Evolutionary conservation across 2,329 filamentous ascomycete species (phyloP).

Genomic region (Sordariomycetes sp.): DNA sequence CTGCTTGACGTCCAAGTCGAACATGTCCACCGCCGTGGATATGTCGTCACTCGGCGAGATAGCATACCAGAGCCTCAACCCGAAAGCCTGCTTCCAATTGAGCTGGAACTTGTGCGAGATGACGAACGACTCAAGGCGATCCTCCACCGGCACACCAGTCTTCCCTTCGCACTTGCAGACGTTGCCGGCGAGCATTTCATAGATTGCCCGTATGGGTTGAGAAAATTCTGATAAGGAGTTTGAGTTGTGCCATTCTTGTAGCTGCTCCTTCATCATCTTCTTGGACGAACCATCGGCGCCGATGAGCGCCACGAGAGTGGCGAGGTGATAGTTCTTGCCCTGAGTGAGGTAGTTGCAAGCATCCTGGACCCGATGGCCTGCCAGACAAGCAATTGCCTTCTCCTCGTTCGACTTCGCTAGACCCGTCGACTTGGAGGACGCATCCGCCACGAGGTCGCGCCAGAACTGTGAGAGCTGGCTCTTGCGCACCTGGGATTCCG

Average conservation of each 20-base stretch:
- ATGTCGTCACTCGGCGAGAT: slow-evolving; percentile 56
- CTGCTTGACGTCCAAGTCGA: slow-evolving; percentile 58
- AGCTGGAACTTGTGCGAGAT: slow-evolving; percentile 75
- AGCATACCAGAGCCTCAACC: slow-evolving; percentile 81
- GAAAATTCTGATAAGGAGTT: slow-evolving; percentile 81
- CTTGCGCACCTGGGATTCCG: slow-evolving; percentile 31
- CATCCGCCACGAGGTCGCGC: slow-evolving; percentile 50
- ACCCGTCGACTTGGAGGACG: slow-evolving; percentile 38
- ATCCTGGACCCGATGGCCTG: slow-evolving; percentile 65
- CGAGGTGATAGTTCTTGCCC: slow-evolving; percentile 70
- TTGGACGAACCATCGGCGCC: slow-evolving; percentile 57
- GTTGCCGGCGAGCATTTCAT: slow-evolving; percentile 80
- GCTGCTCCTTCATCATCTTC: slow-evolving; percentile 64
- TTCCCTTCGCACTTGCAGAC: slow-evolving; percentile 73
- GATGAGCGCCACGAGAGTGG: slow-evolving; percentile 71
- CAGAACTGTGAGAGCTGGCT: slow-evolving; percentile 56
- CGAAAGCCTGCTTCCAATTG: slow-evolving; percentile 90
- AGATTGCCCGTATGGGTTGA: slow-evolving; percentile 72
- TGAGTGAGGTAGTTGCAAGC: slow-evolving; percentile 71
- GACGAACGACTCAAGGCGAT: slow-evolving; percentile 65
- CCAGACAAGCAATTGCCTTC: slow-evolving; percentile 69
- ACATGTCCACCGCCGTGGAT: slow-evolving; percentile 58
- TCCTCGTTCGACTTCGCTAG: slow-evolving; percentile 59
- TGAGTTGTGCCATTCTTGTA: slow-evolving; percentile 71
- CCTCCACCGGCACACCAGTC: slow-evolving; percentile 59